These are phyloP conservation scores for Cyclanthera cordifolia DNA, from an alignment of 306 rosid genomes.

Conservation along the genomic window DNA sequence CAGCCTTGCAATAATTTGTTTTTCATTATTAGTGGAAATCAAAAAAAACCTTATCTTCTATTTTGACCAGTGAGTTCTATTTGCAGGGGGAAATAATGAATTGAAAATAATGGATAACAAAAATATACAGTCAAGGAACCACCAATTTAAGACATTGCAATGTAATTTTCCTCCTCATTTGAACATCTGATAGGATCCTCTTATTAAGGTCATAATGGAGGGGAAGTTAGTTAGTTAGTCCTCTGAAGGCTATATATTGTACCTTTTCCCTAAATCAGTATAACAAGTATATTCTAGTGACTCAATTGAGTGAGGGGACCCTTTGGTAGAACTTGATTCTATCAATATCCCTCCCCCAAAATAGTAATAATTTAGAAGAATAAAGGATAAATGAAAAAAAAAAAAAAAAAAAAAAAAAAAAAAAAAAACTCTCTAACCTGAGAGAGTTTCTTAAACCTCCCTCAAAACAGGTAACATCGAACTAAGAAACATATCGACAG, in stretches of 20 bases:
- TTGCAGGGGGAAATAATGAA: neutral
- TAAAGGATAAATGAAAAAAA: no score
- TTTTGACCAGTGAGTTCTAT: neutral
- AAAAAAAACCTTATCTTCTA: neutral
- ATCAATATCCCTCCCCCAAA: neutral
- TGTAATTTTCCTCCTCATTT: neutral
- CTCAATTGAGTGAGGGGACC: no score
- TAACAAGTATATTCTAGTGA: no score
- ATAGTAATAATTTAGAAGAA: neutral
- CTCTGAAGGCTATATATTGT: no score
- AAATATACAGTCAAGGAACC: neutral
- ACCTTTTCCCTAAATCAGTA: no score
- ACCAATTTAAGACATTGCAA: neutral
- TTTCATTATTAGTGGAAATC: no score
- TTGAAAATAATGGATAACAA: neutral
- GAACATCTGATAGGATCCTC: no score
- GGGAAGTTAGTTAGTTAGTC: no score
- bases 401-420: neutral
- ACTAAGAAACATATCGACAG: neutral
- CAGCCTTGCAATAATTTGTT: no score
- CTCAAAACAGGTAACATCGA: neutral
- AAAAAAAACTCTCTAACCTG: neutral
- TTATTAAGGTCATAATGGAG: no score
- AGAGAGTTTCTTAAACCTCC: neutral
- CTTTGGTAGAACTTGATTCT: no score